These are phyloP conservation scores for Leccinum boreale DNA, from an alignment of 768 basidiomycete species.

Conservation along the genomic window DNA sequence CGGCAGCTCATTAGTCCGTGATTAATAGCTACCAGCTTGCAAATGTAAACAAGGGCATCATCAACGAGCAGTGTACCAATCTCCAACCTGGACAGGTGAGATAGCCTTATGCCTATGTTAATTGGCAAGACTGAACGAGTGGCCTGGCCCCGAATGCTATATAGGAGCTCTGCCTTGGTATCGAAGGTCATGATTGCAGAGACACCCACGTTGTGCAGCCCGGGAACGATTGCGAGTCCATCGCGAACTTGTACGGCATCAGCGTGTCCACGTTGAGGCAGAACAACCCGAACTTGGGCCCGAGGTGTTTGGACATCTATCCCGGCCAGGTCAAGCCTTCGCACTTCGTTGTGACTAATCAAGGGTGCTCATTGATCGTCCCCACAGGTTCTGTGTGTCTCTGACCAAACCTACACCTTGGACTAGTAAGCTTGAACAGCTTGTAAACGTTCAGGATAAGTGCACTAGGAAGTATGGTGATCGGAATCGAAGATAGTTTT, in stretches of 20 bases:
- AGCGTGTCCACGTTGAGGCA: background rate
- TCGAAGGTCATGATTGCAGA: slow-evolving; percentile 52
- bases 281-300: background rate
- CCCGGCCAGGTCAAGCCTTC: background rate
- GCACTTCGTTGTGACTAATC: background rate
- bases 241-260: background rate
- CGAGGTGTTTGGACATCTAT: background rate
- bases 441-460: background rate
- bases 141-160: background rate
- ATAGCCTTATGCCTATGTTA: background rate
- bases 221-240: background rate
- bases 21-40: slow-evolving; percentile 54
- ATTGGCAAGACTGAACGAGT: background rate
- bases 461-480: background rate
- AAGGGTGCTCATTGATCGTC: background rate
- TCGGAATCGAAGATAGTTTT: background rate
- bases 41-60: slow-evolving; percentile 38
- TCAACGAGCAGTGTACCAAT: slow-evolving; percentile 56
- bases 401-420: background rate
- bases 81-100: slow-evolving; percentile 47
- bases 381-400: background rate
- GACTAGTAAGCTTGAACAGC: background rate
- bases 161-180: slow-evolving; percentile 53
- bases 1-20: background rate
- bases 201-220: background rate